These are phyloP conservation scores for Chlorencoelia australis DNA, from an alignment of 2,329 filamentous ascomycete genomes.

Conservation along the genomic window DNA sequence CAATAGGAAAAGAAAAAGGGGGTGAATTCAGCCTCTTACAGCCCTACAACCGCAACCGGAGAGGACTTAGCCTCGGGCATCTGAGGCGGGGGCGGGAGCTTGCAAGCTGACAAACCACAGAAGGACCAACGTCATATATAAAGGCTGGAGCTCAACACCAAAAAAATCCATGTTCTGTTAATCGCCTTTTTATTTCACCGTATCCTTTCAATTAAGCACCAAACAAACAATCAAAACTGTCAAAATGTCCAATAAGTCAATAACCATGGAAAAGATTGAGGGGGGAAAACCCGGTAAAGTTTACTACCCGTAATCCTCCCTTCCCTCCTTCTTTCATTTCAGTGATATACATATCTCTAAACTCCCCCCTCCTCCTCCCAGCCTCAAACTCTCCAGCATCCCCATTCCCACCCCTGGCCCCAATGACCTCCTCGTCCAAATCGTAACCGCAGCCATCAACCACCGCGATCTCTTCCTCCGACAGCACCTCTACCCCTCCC, in stretches of 20 bases:
- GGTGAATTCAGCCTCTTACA: too few relatives aligned
- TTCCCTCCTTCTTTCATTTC: constrained; percentile 27
- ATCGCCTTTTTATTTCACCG: too few relatives aligned
- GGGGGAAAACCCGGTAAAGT: constrained; percentile 75
- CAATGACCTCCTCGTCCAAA: constrained; percentile 61
- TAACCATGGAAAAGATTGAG: constrained; percentile 51
- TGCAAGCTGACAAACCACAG: too few relatives aligned
- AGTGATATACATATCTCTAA: constrained; percentile 12
- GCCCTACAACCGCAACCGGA: too few relatives aligned
- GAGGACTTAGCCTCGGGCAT: too few relatives aligned
- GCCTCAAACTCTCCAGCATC: constrained; percentile 47
- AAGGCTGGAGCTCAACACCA: too few relatives aligned
- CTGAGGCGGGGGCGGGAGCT: too few relatives aligned
- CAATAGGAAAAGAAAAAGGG: too few relatives aligned
- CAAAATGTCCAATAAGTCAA: constrained; percentile 22
- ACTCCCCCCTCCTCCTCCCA: constrained; percentile 14
- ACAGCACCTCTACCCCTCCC: constrained; percentile 80
- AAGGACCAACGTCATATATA: too few relatives aligned
- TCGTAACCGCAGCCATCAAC: constrained; percentile 78
- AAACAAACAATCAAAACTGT: too few relatives aligned
- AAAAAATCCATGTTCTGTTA: too few relatives aligned
- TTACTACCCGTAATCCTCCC: constrained; percentile 72
- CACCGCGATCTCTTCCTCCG: constrained; percentile 94
- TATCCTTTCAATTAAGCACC: too few relatives aligned
- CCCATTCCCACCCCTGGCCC: constrained; percentile 53